Percentiles rank a stretch among this genome's conserved stretches.
Evolutionary conservation across 2,329 filamentous ascomycete genomes (phyloP).

Genomic region (Talaromyces amestolkiae): DNA sequence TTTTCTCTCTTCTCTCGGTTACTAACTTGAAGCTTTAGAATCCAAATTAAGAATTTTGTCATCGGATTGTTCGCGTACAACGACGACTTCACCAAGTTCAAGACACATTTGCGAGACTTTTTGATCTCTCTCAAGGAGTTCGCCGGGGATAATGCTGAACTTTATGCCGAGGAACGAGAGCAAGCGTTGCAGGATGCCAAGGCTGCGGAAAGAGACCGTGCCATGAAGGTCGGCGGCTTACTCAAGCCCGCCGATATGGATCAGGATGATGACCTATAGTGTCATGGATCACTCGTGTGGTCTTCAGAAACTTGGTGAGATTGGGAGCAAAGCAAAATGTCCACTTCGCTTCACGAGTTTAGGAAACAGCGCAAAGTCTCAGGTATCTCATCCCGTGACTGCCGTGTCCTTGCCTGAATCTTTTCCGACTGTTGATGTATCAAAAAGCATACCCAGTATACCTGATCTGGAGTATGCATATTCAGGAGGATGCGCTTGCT

Average conservation of each 20-base stretch:
- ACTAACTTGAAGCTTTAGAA: constrained; percentile 47
- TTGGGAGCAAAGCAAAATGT: neutral
- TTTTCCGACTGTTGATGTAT: constrained; percentile 4
- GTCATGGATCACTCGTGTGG: constrained; percentile 50
- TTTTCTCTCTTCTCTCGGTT: neutral
- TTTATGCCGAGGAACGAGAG: constrained; percentile 92
- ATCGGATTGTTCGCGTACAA: constrained; percentile 85
- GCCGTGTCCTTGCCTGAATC: neutral
- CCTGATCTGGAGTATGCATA: constrained; percentile 6
- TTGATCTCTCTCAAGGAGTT: constrained; percentile 97
- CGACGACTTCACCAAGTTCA: constrained; percentile 89
- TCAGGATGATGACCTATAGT: constrained; percentile 79
- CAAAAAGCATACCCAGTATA: constrained; percentile 8
- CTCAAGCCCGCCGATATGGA: constrained; percentile 97
- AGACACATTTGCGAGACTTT: constrained; percentile 93
- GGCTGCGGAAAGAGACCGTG: constrained; percentile 82
- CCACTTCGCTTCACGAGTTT: neutral
- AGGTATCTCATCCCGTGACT: neutral
- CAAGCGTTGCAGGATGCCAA: constrained; percentile 82
- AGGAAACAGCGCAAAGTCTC: constrained; percentile 2
- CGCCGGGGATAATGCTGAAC: constrained; percentile 87
- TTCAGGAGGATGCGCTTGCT: neutral
- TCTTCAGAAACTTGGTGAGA: neutral
- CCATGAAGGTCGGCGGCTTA: constrained; percentile 91
- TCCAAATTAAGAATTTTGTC: constrained; percentile 87